Base-by-base conservation (phyloP, 208 protist genomes). In the Leishmania guyanensis region DNA sequence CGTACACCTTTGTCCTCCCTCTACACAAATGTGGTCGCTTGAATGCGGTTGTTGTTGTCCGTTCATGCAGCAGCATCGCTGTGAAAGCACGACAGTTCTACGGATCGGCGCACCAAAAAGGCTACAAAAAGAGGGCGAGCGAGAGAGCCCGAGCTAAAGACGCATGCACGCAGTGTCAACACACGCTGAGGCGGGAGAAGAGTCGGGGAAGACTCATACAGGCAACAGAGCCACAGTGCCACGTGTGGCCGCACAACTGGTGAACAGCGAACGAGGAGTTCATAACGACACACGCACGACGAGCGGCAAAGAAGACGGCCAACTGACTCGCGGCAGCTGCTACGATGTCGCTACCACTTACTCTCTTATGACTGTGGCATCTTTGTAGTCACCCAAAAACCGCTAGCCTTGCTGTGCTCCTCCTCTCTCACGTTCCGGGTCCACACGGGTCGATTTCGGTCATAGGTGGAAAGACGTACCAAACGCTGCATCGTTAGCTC, bases 311-410 rank as follows among this genome's bases (percentile, higher is more conserved):
- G 50, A 39, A 58, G 48, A 75, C 26, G 9, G 50, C 26, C 33
- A 48, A 50, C 16, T 20, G 46, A 20, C 20, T 73, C 26, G 46
- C 10, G 22, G 26, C 20, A 1, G 12, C 46, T 73, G 39, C 46
- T 29, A 73, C 46, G 3, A 73, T 53, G 46, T 73, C 3, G 17
- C 5, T 5, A 36, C 39, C 26, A 33, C 3, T 29, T 51, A 22
- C 22, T 46, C 46, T 29, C 16, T 65, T 39, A 77, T 36, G 74
- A 8, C 76, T 86, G 77, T 29, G 76, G 80, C 78, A 92, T 90
- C 53, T 43, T 91, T 22, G 90, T 96, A 17, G 94, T 97, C 76
- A 95, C 92, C 92, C 94, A 97, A 53, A 96, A 83, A 22, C 87
- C 88, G 75, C 90, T 94, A 36, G 83, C 81, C 29, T 69, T 79